Base-by-base conservation (phyloP, 768 basidiomycete species). In the Russula ochroleuca region DNA sequence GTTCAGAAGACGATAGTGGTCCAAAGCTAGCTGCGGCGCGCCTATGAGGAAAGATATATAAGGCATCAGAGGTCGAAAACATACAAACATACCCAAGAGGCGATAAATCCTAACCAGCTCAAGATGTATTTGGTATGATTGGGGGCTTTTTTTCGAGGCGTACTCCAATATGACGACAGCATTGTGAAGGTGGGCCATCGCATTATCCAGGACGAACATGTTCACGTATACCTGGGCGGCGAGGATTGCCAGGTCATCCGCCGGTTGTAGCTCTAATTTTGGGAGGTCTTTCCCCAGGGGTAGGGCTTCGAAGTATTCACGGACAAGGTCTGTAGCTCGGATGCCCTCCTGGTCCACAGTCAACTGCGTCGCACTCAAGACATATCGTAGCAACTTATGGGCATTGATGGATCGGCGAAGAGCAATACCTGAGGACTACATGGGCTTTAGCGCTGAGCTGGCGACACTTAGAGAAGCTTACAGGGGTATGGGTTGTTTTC, bases 91-190 rank as follows among this genome's bases (percentile, higher is more conserved):
- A 90, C 92, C 90, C 43, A 96, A 78, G 47, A 94, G 74, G 15
- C 91, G 88, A 72, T 93, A 93, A 70, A 96, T 78, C 53, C 90
- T 83, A 70, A 94, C 80, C 47, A 94, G 80, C 71, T 90, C 79
- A 53, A 96, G 74, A 38, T 88, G 84, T 66, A 87, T 81, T 70
- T 87, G 84, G 75, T 90, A 96, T 37, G 88, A 88, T 71, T 90
- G 85, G 62, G 85, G 85, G 75, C 91, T 94, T 71, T 80, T 83
- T 19, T 77, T 78, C 53, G 85, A 76, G 3, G 84, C 90, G 73
- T 83, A 88, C 74, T 94, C 92, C 28, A 94, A 76, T 31, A 92
- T 69, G 28, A 81, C 75, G 37, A 78, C 78, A 7, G 91, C 90
- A 50, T 80, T 83, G 69, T 82, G 81, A 23, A 97, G 79, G 69